Percentiles rank a stretch among this genome's conserved stretches.
phyloP scores from a whole-genome alignment of 2,329 filamentous ascomycete species.

The Talaromyces sp. region DNA sequence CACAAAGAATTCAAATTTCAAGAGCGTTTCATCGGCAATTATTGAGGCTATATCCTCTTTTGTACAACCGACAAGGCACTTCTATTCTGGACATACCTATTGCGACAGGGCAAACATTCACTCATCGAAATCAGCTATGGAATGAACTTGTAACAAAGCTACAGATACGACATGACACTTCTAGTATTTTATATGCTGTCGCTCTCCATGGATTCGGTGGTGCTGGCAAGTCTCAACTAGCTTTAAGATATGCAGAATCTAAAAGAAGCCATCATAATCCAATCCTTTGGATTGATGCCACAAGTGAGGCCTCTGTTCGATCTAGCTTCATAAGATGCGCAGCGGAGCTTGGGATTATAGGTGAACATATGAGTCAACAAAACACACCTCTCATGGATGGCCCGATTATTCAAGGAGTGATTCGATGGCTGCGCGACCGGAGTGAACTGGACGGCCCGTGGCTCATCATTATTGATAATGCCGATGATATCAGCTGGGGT shows the following conservation, averaged over 20 bases:
- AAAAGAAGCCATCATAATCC: background rate
- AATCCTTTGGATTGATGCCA: conserved; percentile 6
- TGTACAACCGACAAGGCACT: conserved; percentile 18
- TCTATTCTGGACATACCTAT: no score
- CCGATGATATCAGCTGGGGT: background rate
- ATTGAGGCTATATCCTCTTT: background rate
- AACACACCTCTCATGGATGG: background rate
- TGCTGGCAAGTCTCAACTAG: conserved; percentile 1
- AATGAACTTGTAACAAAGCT: conserved; percentile 1
- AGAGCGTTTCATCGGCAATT: background rate
- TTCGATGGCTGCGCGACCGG: conserved; percentile 3
- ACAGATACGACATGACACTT: background rate
- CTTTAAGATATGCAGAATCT: conserved; percentile 3
- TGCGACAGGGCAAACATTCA: background rate
- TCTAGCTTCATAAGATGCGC: background rate
- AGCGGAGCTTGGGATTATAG: background rate
- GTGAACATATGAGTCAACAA: background rate
- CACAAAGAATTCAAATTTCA: conserved; percentile 1
- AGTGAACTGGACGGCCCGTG: background rate
- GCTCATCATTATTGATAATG: conserved; percentile 6
- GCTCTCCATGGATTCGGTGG: conserved; percentile 1
- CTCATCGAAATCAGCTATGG: conserved; percentile 1
- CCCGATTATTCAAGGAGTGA: background rate
- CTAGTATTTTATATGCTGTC: conserved; percentile 1
- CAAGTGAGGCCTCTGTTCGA: background rate